These are phyloP conservation scores for Neurospora sp. DNA, from an alignment of 495 filamentous ascomycete genomes.

Conservation along the genomic window DNA sequence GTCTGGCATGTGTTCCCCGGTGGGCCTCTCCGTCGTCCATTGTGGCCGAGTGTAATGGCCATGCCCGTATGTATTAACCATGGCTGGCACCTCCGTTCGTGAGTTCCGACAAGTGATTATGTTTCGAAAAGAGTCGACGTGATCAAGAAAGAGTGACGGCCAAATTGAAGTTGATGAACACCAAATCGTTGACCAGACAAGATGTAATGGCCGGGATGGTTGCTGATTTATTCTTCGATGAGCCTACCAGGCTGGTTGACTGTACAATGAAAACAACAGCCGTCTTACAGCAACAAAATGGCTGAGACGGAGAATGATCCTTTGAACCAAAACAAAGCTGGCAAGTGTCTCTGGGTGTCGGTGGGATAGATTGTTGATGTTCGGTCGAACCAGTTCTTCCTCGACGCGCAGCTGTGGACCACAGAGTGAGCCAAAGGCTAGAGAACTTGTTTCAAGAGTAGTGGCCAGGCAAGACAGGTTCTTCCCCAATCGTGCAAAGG, in stretches of 20 bases:
- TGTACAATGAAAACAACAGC: not conserved
- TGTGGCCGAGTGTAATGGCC: slow-evolving; percentile 10
- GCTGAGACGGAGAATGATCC: not conserved
- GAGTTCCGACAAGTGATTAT: not conserved
- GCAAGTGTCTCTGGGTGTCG: not conserved
- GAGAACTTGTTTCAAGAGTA: not conserved
- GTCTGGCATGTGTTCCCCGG: slow-evolving; percentile 5
- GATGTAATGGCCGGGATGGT: not conserved
- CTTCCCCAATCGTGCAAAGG: not conserved
- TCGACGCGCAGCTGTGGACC: not conserved
- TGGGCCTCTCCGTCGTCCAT: slow-evolving; percentile 14
- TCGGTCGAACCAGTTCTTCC: not conserved
- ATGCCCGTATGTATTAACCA: slow-evolving; percentile 1
- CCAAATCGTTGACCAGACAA: not conserved
- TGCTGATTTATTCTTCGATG: not conserved
- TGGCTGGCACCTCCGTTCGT: not conserved
- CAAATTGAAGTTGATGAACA: not conserved
- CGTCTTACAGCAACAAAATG: not conserved
- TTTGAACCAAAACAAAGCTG: not conserved
- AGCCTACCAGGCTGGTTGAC: not conserved
- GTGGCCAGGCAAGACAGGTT: not conserved
- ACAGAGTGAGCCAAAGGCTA: not conserved
- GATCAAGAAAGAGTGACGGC: not conserved
- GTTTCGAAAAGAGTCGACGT: not conserved
- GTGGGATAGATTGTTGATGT: not conserved